Base-by-base conservation (phyloP, 352 stramenopile genomes). In the Phytophthora parvispora region DNA sequence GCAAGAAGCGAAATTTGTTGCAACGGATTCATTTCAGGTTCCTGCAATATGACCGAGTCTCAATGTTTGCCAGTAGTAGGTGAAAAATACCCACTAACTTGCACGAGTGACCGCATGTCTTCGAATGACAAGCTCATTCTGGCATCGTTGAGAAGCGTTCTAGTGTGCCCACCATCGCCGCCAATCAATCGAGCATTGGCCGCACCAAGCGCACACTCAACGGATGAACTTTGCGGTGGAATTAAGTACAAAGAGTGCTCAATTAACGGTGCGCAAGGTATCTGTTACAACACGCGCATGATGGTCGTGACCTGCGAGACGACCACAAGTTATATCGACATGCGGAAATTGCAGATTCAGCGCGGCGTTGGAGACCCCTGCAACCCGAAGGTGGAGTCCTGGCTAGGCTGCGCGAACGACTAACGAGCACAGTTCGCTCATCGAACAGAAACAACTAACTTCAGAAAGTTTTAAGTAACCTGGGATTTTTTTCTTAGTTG, bases 221-320 rank as follows among this genome's bases (percentile, higher is more conserved):
- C 69, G 0, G 75, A 86, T 28, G 54, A 45, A 0, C 40, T 77
- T 5, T 87, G 76, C 58, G 62, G 67, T 6, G 64, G 76, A 24
- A 43, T 64, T 16, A 64, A 80, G 29, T 82, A 70, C 63, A 77
- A 75, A 51, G 36, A 75, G 40, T 83, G 79, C 52, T 36, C 12
- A 0, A 6, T 78, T 3, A 63, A 65, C 27, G 69, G 60, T 9
- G 32, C 53, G 1, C 56, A 73, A 25, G 79, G 77, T 7, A 80
- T 87, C 32, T 85, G 77, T 54, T 82, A 75, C 38, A 87, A 82
- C 62, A 72, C 65, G 22, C 75, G 74, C 24, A 80, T 87, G 77
- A 71, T 74, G 63, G 68, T 85, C 5, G 67, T 85, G 38, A 63
- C 68, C n/a, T 87, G 78, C 49, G 62, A 76, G 18, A 72, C 71